A percentile compares a stretch with the other conserved stretches of the same genome.
Evolutionary conservation across 2,329 filamentous ascomycete species (phyloP).

Genomic region (Curvularia hawaiiensis): DNA sequence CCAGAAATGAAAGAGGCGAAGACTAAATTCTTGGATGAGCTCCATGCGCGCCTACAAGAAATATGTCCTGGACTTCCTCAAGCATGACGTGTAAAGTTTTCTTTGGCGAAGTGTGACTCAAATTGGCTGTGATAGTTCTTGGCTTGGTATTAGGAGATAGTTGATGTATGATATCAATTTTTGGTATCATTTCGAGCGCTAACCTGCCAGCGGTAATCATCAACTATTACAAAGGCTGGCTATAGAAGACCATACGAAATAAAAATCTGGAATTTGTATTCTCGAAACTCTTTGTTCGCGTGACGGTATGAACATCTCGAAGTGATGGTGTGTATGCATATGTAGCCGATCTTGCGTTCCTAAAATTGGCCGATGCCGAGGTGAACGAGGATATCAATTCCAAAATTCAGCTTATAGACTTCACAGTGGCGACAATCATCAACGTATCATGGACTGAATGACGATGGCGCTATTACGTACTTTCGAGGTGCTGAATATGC

Average conservation of each 20-base stretch:
- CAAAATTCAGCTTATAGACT: not conserved
- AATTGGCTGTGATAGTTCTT: too few species aligned
- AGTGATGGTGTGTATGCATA: not conserved
- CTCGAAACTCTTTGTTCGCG: too few species aligned
- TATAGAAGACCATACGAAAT: too few species aligned
- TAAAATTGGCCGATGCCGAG: conserved; percentile 1
- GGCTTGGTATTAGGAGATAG: too few species aligned
- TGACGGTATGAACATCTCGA: not conserved
- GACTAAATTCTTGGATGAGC: not conserved
- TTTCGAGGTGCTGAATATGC: not conserved
- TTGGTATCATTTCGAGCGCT: too few species aligned
- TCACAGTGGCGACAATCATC: not conserved
- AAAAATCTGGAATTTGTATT: too few species aligned
- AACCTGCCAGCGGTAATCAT: too few species aligned
- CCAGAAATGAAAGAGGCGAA: not conserved
- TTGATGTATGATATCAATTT: too few species aligned
- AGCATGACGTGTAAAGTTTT: not conserved
- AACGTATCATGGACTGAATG: not conserved
- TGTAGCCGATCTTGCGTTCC: not conserved
- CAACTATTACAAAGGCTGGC: too few species aligned
- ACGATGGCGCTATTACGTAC: not conserved
- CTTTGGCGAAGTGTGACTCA: too few species aligned
- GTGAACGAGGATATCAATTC: not conserved
- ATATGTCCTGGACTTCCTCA: not conserved
- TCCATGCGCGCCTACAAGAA: not conserved